Base-by-base conservation (phyloP, 176 grass and related monocot genomes). In the Ensete ventricosum region DNA sequence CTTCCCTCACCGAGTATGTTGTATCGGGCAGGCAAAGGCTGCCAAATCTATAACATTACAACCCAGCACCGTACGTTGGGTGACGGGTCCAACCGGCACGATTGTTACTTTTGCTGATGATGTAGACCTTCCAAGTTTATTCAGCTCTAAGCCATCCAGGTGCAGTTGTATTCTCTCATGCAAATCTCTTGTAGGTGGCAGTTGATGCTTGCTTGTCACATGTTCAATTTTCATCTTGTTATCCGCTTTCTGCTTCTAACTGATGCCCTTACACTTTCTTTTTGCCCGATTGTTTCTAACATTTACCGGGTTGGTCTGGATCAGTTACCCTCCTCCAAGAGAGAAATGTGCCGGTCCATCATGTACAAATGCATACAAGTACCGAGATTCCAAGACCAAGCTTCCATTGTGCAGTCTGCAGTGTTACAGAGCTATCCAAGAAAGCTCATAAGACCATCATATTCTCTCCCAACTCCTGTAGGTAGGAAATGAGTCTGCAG, bases 351-450 rank as follows among this genome's bases (percentile, higher is more conserved):
- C 89, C 19, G 89, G 89, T 7, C 89, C 86, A 1, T 77, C 76
- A 0, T 92, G 89, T 69, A 82, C 86, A 1, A 92, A 92, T 1
- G 60, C 51, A 0, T 88, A 88, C 76, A 82, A 85, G 27, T 88
- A 92, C 59, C 80, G 86, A 34, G 81, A 92, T 80, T 92, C 90
- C 48, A 92, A 89, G 84, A 80, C 83, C 73, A 92, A 89, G 13
- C 90, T 92, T 74, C 86, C 89, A 17, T 79, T 92, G 24, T 92
- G 90, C 90, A 92, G 90, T 84, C 84, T 89, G 11, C 81, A 92
- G 49, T 92, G 90, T 69, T 89, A 92, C 72, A 92, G 64, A 74
- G 86, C 90, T 12, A 54, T 88, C 29, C 27, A 78, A 8, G 83
- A 81, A 22, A 65, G 63, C 1, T 11, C 20, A 2, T 65, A 14